These are phyloP conservation scores for Neocucurbitaria cava DNA, from an alignment of 2,329 filamentous ascomycete species.

Conservation along the genomic window DNA sequence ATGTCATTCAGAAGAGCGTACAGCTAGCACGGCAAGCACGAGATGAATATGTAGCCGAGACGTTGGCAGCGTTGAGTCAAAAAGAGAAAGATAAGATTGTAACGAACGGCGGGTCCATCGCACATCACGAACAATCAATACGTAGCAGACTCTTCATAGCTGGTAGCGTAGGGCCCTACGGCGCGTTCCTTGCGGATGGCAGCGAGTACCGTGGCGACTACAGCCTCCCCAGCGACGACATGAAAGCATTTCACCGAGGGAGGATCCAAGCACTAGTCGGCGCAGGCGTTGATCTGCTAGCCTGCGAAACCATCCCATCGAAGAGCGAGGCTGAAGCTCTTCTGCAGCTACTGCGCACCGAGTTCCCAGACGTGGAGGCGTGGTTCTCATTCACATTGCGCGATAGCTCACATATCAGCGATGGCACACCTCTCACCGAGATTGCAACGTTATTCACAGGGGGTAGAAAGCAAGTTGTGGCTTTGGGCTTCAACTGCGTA, in stretches of 20 bases:
- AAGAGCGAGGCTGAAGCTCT: conserved; percentile 50
- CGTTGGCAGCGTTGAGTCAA: neutral
- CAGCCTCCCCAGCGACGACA: conserved; percentile 29
- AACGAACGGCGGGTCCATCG: neutral
- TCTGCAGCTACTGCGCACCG: conserved; percentile 45
- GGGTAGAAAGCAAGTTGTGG: conserved; percentile 43
- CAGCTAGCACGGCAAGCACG: conserved; percentile 50
- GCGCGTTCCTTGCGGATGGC: conserved; percentile 56
- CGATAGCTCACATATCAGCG: conserved; percentile 47
- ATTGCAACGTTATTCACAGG: conserved; percentile 44
- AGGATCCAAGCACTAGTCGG: conserved; percentile 52
- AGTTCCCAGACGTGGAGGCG: conserved; percentile 47
- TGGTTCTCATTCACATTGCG: conserved; percentile 54
- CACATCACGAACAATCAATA: neutral
- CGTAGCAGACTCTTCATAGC: conserved; percentile 45
- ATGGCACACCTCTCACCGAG: conserved; percentile 49
- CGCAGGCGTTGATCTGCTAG: conserved; percentile 53
- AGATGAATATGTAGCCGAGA: conserved; percentile 33
- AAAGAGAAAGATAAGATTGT: neutral
- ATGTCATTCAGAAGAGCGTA: conserved; percentile 52
- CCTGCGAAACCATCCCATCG: conserved; percentile 55
- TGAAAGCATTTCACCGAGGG: conserved; percentile 54
- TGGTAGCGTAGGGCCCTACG: conserved; percentile 57
- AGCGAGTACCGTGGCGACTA: conserved; percentile 57
- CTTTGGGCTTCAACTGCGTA: conserved; percentile 57